phyloP scores from a whole-genome alignment of 345 rosid genomes.

The Citrus sp. region DNA sequence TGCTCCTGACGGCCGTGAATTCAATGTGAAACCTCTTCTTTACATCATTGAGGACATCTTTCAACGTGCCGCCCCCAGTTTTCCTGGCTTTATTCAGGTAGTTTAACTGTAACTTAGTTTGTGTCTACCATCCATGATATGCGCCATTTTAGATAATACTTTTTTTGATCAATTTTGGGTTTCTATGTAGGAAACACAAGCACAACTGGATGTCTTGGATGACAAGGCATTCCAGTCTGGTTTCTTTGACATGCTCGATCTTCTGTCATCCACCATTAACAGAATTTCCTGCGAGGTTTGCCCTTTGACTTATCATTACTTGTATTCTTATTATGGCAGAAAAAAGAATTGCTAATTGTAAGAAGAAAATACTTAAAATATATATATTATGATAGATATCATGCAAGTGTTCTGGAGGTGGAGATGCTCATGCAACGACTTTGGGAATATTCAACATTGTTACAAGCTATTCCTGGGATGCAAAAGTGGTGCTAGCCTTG shows the following conservation, averaged over 20 bases:
- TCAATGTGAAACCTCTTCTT: constrained; percentile 41
- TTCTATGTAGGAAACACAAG: constrained; percentile 23
- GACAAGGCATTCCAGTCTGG: constrained; percentile 32
- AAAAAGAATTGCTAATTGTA: neutral
- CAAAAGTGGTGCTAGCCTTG: constrained; percentile 50
- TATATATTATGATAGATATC: constrained; percentile 29
- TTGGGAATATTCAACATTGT: constrained; percentile 37
- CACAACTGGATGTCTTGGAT: constrained; percentile 30
- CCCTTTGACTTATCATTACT: neutral
- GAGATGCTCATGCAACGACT: constrained; percentile 45
- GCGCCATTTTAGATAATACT: neutral
- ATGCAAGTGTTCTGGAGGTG: constrained; percentile 41
- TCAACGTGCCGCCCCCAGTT: constrained; percentile 26
- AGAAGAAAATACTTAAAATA: too few relatives aligned
- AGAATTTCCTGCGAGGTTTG: constrained; percentile 61
- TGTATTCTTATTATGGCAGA: neutral
- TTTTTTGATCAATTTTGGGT: neutral
- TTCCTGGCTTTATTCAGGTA: constrained; percentile 23
- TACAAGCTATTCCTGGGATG: constrained; percentile 50
- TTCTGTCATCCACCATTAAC: constrained; percentile 37
- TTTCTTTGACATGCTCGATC: constrained; percentile 36
- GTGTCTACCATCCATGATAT: neutral
- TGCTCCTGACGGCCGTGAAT: constrained; percentile 48
- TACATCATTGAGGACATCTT: constrained; percentile 48
- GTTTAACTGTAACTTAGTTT: neutral